A percentile compares a stretch with the other conserved stretches of the same genome.
These are phyloP conservation scores for Fraxinus ornus DNA, from an alignment of 305 asterid genomes.

Conservation along the genomic window DNA sequence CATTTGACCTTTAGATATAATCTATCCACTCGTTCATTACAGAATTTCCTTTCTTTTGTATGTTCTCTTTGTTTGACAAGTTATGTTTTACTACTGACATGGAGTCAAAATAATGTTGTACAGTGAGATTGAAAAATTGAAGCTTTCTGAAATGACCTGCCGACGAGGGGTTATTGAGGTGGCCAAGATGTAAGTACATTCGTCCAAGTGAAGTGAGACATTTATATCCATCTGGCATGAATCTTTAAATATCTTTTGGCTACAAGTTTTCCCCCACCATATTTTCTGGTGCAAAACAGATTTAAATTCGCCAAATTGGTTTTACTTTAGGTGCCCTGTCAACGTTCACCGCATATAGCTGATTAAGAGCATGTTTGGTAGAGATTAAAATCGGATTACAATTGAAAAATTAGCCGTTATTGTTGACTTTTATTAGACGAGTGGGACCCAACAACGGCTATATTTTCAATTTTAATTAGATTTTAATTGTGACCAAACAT, in stretches of 20 bases:
- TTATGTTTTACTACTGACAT: conserved; percentile 19
- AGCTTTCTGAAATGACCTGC: conserved; percentile 97
- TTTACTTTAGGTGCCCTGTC: neutral
- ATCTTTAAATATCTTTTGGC: conserved; percentile 1
- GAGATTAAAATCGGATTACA: no score
- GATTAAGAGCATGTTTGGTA: no score
- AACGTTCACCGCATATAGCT: neutral
- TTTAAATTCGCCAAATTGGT: neutral
- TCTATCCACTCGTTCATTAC: neutral
- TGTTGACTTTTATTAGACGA: no score
- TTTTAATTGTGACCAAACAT: no score
- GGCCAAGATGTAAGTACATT: conserved; percentile 84
- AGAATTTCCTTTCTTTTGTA: neutral
- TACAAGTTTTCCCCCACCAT: neutral
- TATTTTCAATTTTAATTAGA: no score
- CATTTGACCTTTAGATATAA: neutral
- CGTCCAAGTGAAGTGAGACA: conserved; percentile 12
- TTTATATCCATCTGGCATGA: neutral
- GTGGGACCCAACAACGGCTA: no score
- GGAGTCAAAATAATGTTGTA: conserved; percentile 11
- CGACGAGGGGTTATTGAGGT: conserved; percentile 96
- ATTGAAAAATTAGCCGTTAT: no score
- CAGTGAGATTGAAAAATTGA: conserved; percentile 94
- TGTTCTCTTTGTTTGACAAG: neutral
- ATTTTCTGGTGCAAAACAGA: neutral